phyloP scores from a whole-genome alignment of 768 basidiomycete genomes.

The Russula sp. region DNA sequence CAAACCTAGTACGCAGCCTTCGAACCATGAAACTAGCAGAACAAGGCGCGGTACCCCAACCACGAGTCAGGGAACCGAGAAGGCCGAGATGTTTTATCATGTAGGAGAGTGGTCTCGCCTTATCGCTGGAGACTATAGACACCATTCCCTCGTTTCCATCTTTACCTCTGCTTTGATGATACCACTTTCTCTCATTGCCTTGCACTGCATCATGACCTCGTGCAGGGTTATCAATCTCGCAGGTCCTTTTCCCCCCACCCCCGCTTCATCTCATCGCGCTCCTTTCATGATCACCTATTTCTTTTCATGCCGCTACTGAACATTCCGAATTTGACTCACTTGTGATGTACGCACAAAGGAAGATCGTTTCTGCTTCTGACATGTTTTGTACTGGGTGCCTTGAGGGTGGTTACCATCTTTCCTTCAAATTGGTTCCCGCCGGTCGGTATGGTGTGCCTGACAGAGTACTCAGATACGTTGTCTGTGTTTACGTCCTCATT shows the following conservation, averaged over 20 bases:
- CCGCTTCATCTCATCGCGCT: constrained; percentile 20
- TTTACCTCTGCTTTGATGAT: constrained; percentile 73
- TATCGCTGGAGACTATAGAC: constrained; percentile 62
- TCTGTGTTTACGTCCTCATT: constrained; percentile 9
- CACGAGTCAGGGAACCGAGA: constrained; percentile 34
- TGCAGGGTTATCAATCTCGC: constrained; percentile 10
- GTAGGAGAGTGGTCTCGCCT: constrained; percentile 41
- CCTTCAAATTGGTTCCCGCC: constrained; percentile 7
- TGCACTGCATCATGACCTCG: constrained; percentile 27
- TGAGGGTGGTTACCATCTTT: constrained; percentile 8
- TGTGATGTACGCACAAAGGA: constrained; percentile 25
- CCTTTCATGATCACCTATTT: constrained; percentile 20
- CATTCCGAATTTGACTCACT: constrained; percentile 22
- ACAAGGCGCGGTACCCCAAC: constrained; percentile 33
- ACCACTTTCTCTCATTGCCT: constrained; percentile 42
- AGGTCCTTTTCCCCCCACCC: background rate
- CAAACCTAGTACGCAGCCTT: constrained; percentile 74
- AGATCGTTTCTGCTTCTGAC: constrained; percentile 21
- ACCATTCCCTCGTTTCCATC: constrained; percentile 40
- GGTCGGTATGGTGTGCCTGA: constrained; percentile 1
- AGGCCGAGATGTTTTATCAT: constrained; percentile 64
- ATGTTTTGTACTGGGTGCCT: constrained; percentile 15
- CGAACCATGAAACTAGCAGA: constrained; percentile 56
- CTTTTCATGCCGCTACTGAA: constrained; percentile 22
- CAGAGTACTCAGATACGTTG: constrained; percentile 14